Evolutionary conservation across 2,329 filamentous ascomycete species (phyloP).

Genomic region (Pezicula carpinea): DNA sequence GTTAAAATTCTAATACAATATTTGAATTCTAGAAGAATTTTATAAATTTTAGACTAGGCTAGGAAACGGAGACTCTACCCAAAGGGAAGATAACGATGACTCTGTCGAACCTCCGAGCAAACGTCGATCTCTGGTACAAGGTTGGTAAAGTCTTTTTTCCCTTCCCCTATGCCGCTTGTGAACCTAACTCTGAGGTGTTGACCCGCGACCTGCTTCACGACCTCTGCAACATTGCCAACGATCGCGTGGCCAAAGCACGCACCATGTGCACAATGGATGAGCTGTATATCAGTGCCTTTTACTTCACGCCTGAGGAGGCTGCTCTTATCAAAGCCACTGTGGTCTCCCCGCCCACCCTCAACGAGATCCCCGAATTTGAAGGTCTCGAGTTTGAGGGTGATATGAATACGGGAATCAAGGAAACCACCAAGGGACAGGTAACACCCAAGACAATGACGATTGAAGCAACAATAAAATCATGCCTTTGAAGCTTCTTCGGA

Average conservation of each 20-base stretch:
- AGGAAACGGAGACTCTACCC: not conserved
- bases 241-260: slow-evolving; percentile 13
- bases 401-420: not conserved
- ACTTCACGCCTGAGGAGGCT: slow-evolving; percentile 22
- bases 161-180: not conserved
- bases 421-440: slow-evolving; percentile 1
- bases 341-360: slow-evolving; percentile 6
- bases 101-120: not conserved
- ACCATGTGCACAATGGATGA: slow-evolving; percentile 17
- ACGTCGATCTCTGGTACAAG: not conserved
- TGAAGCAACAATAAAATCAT: slow-evolving; percentile 18
- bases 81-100: not conserved
- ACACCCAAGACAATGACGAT: slow-evolving; percentile 14
- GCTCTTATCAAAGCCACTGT: slow-evolving; percentile 14
- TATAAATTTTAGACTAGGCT: no score
- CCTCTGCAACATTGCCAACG: slow-evolving; percentile 16
- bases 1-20: no score
- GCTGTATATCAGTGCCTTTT: slow-evolving; percentile 25
- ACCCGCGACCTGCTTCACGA: slow-evolving; percentile 21
- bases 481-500: slow-evolving; percentile 21
- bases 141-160: not conserved
- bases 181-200: slow-evolving; percentile 3
- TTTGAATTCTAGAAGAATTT: no score
- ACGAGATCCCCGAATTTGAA: slow-evolving; percentile 10
- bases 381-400: not conserved